Evolutionary conservation across 306 rosid genomes (phyloP).

Genomic region (Cucurbita maxima): DNA sequence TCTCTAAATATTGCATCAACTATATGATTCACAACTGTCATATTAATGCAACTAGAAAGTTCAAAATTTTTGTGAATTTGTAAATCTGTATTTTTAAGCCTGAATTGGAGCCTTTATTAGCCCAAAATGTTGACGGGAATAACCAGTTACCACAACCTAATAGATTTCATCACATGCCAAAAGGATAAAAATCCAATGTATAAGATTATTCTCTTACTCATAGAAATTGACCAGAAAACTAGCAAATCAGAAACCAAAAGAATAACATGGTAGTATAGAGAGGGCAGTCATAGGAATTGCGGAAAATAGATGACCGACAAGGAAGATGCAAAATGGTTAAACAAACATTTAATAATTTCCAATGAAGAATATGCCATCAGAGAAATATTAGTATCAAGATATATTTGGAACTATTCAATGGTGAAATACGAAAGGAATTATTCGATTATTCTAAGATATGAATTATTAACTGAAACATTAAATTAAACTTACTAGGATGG

Average conservation of each 20-base stretch:
- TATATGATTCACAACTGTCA: not conserved
- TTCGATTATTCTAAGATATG: not conserved
- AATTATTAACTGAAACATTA: conserved; percentile 4
- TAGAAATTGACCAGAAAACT: not conserved
- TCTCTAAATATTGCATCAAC: not conserved
- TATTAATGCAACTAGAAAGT: not conserved
- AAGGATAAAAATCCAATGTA: not conserved
- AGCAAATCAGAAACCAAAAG: not conserved
- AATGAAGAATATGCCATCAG: not conserved
- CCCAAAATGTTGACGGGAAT: not conserved
- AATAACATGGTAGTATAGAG: not conserved
- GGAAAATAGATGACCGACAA: not conserved
- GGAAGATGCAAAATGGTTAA: not conserved
- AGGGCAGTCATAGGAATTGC: not conserved
- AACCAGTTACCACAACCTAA: not conserved
- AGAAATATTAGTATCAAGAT: not conserved
- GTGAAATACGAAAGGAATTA: not conserved
- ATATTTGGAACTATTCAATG: not conserved
- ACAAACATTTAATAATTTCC: not conserved
- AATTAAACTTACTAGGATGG: conserved; percentile 74
- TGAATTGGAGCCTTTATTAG: not conserved
- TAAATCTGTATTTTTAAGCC: not conserved
- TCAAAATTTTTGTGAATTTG: not conserved
- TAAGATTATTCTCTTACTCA: not conserved
- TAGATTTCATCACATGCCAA: not conserved